Evolutionary conservation across 495 filamentous ascomycete species (phyloP).

Genomic region (Penicillium mononematosum): DNA sequence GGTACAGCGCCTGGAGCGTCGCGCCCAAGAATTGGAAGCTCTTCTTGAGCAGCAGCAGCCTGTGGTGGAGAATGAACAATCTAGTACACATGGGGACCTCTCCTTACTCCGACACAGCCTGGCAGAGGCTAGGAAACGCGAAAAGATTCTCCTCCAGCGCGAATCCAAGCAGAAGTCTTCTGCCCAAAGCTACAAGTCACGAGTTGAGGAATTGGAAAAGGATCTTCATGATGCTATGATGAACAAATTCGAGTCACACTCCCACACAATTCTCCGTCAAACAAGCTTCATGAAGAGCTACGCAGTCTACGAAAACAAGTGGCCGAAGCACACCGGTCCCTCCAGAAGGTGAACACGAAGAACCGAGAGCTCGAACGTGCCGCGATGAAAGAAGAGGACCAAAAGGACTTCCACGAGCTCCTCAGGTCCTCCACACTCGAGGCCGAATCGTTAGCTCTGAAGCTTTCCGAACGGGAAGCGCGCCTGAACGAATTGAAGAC

Average conservation of each 20-base stretch:
- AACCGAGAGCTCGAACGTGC: conserved; percentile 48
- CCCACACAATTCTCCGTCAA: conserved; percentile 53
- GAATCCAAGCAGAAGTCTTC: conserved; percentile 59
- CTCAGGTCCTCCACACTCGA: conserved; percentile 66
- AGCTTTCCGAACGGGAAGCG: conserved; percentile 52
- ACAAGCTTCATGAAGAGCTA: conserved; percentile 59
- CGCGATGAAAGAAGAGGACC: conserved; percentile 55
- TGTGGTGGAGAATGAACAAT: conserved; percentile 32
- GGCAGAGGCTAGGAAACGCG: conserved; percentile 61
- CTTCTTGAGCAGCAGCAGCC: conserved; percentile 49
- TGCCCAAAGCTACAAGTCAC: conserved; percentile 53
- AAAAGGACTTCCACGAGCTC: conserved; percentile 63
- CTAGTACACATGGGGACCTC: conserved; percentile 53
- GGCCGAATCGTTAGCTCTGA: conserved; percentile 61
- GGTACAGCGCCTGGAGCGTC: conserved; percentile 58
- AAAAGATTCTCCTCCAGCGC: conserved; percentile 59
- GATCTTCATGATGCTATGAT: conserved; percentile 55
- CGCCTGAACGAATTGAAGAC: conserved; percentile 56
- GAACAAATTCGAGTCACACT: conserved; percentile 46
- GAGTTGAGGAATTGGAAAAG: conserved; percentile 55
- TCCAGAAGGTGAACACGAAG: conserved; percentile 57
- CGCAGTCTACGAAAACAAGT: conserved; percentile 62
- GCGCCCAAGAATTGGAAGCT: conserved; percentile 56
- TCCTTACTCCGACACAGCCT: conserved; percentile 59
- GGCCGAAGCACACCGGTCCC: conserved; percentile 57